Conservation (phyloP, 2,329 filamentous ascomycete genomes). For the Helicocarpus griseus region DNA sequence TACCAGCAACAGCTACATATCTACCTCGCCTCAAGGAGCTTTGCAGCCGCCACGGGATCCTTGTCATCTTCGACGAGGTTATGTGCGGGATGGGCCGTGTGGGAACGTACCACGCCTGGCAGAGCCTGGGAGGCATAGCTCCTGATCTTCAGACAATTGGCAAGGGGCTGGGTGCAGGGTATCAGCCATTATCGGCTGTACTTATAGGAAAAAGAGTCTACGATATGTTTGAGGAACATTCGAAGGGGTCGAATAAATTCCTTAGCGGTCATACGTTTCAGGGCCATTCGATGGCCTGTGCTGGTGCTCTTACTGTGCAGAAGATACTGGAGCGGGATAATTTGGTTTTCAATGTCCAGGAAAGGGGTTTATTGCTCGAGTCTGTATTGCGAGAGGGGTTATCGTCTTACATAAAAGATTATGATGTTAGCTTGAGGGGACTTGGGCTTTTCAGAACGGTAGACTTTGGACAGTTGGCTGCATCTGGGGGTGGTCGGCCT, state of each 20-base stretch:
- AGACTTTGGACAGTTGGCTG: constrained; percentile 1
- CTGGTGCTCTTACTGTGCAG: constrained; percentile 43
- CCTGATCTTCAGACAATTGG: constrained; percentile 51
- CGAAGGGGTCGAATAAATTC: constrained; percentile 35
- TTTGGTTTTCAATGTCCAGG: constrained; percentile 35
- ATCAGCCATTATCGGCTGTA: constrained; percentile 44
- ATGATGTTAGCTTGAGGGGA: constrained; percentile 1
- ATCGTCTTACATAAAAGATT: not conserved
- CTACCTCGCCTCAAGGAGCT: constrained; percentile 44
- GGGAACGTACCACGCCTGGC: constrained; percentile 47
- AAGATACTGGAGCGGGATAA: constrained; percentile 42
- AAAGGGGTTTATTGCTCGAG: constrained; percentile 16
- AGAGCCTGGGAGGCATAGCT: constrained; percentile 40
- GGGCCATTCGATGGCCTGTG: constrained; percentile 43
- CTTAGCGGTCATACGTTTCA: constrained; percentile 51
- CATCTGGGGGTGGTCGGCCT: not conserved
- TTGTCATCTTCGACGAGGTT: constrained; percentile 39
- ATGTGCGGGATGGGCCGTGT: constrained; percentile 50
- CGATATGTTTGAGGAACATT: constrained; percentile 29
- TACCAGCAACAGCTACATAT: constrained; percentile 44
- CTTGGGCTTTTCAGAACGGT: constrained; percentile 2
- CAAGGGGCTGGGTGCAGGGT: constrained; percentile 48
- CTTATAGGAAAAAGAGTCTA: constrained; percentile 39
- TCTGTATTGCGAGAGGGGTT: not conserved
- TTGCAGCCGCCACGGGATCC: constrained; percentile 46